These are phyloP conservation scores for Curvularia eragrostidis DNA, from an alignment of 2,329 filamentous ascomycete genomes.

Conservation along the genomic window DNA sequence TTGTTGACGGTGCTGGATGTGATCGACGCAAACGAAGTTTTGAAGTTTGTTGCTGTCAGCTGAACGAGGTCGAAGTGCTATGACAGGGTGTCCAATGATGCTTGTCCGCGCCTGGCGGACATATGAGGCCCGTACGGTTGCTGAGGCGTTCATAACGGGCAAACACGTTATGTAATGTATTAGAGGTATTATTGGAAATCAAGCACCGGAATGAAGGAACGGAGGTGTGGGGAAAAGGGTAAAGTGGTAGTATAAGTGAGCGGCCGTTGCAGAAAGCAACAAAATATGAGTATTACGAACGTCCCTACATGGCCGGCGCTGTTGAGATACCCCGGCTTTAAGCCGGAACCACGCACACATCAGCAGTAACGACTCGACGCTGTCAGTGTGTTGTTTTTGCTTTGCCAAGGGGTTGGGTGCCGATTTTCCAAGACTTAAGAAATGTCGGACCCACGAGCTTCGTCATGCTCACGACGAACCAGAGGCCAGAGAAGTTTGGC, in stretches of 20 bases:
- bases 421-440: conserved; percentile 17
- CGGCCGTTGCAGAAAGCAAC: neutral
- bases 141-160: conserved; percentile 39
- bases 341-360: conserved; percentile 1
- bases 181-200: conserved; percentile 2
- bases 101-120: conserved; percentile 33
- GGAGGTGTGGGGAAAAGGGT: neutral
- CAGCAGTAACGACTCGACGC: conserved; percentile 2
- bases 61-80: conserved; percentile 21
- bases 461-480: conserved; percentile 9
- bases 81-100: conserved; percentile 14
- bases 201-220: neutral
- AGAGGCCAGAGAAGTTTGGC: neutral
- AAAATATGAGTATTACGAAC: neutral
- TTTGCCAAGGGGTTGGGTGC: conserved; percentile 1
- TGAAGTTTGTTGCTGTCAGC: conserved; percentile 26
- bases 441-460: conserved; percentile 26
- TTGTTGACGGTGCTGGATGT: conserved; percentile 30
- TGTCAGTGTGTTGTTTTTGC: conserved; percentile 6
- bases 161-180: conserved; percentile 1
- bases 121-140: conserved; percentile 37
- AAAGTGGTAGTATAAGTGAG: neutral
- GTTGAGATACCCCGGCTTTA: conserved; percentile 4
- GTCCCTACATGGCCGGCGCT: neutral
- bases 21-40: conserved; percentile 28